Percentiles rank a stretch among this genome's conserved stretches.
phyloP scores from a whole-genome alignment of 148 eudicot genomes.

The Silene conica region DNA sequence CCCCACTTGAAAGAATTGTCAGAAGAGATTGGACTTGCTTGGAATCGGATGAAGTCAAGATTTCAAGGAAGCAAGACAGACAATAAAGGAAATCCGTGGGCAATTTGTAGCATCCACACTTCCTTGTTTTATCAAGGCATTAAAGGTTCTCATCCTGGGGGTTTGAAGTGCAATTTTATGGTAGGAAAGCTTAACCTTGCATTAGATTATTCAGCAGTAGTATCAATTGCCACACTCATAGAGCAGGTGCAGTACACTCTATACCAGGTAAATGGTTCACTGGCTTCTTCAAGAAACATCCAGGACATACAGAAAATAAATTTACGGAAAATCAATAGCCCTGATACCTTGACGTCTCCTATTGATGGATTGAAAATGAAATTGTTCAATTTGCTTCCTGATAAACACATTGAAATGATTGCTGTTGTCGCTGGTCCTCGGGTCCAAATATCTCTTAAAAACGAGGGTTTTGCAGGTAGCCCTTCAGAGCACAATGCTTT shows the following conservation, averaged over 20 bases:
- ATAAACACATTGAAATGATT: conserved; percentile 51
- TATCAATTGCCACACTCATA: conserved; percentile 38
- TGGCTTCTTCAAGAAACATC: conserved; percentile 29
- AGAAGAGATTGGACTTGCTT: conserved; percentile 44
- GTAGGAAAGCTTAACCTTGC: conserved; percentile 61
- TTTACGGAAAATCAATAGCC: conserved; percentile 7
- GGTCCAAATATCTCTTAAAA: conserved; percentile 41
- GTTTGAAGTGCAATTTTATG: conserved; percentile 45
- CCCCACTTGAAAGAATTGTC: conserved; percentile 34
- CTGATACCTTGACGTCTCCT: conserved; percentile 31
- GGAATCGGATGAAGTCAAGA: conserved; percentile 39
- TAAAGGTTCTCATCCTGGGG: conserved; percentile 35
- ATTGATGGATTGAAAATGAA: conserved; percentile 33
- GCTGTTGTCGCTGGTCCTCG: conserved; percentile 62
- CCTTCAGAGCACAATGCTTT: conserved; percentile 17
- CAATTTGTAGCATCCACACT: conserved; percentile 48
- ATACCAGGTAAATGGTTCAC: conserved; percentile 19
- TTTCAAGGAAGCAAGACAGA: conserved; percentile 34
- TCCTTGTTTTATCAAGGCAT: conserved; percentile 36
- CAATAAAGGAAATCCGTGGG: conserved; percentile 48
- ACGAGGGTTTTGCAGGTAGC: conserved; percentile 30
- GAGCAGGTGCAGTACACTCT: conserved; percentile 45
- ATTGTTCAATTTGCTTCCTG: conserved; percentile 52
- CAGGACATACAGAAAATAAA: conserved; percentile 20
- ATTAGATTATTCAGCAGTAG: conserved; percentile 43